Percentiles rank a stretch among this genome's conserved stretches.
phyloP scores from a whole-genome alignment of 208 protist species.

The Porcisia deanei region DNA sequence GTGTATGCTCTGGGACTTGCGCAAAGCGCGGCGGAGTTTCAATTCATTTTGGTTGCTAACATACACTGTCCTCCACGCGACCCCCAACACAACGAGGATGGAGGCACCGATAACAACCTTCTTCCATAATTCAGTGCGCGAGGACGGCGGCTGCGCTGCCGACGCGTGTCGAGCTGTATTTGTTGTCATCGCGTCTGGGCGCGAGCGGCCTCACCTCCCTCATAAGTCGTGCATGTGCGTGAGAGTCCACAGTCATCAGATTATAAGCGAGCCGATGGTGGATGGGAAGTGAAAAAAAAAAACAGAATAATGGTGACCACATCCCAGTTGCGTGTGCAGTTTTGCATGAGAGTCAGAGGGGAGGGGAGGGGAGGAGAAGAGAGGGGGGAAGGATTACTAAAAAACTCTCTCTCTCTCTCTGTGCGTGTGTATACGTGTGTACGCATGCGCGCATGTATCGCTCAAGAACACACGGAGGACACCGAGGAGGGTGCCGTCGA shows the following conservation, averaged over 20 bases:
- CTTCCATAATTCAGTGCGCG: constrained; percentile 13
- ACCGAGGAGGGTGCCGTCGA: background rate
- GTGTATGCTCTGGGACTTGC: constrained; percentile 36
- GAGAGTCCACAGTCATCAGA: too few species aligned
- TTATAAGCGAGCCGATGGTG: too few species aligned
- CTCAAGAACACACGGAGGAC: background rate
- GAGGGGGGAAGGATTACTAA: too few species aligned
- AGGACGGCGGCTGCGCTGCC: background rate
- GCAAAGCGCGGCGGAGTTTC: constrained; percentile 26
- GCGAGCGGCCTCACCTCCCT: background rate
- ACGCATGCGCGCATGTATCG: background rate
- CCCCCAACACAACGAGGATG: constrained; percentile 29
- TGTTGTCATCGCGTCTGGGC: background rate
- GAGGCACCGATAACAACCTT: constrained; percentile 28
- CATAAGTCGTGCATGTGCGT: background rate
- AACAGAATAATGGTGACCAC: too few species aligned
- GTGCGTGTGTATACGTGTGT: too few species aligned
- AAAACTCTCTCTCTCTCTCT: too few species aligned
- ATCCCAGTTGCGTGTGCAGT: too few species aligned
- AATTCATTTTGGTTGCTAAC: constrained; percentile 63
- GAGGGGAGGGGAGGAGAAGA: too few species aligned
- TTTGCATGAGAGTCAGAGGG: too few species aligned
- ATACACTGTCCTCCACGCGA: constrained; percentile 60
- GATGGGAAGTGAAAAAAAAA: too few species aligned
- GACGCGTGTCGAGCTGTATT: background rate